Percentiles rank a stretch among this genome's conserved stretches.
phyloP scores from a whole-genome alignment of 164 flowering plant species.

The Liriodendron chinense region DNA sequence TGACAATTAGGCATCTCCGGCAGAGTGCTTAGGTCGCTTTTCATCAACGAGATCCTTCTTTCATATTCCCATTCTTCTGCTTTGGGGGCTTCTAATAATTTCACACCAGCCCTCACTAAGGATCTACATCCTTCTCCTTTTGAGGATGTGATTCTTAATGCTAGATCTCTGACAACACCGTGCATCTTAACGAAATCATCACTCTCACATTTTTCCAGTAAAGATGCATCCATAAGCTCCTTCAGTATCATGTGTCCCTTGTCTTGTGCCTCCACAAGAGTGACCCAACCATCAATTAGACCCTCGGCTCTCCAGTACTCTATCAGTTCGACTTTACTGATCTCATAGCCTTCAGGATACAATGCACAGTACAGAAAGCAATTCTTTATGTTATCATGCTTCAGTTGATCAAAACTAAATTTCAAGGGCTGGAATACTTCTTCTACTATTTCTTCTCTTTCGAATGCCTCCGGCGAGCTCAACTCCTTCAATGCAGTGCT shows the following conservation, averaged over 20 bases:
- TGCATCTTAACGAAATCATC: not conserved
- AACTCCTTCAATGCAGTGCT: not conserved
- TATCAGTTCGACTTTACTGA: not conserved
- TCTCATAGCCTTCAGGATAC: not conserved
- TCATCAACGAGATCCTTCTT: not conserved
- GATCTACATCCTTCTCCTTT: not conserved
- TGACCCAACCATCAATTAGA: not conserved
- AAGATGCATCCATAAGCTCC: not conserved
- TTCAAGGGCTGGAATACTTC: not conserved
- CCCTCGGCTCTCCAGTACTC: not conserved
- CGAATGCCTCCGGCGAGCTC: not conserved
- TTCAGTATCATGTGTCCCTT: not conserved
- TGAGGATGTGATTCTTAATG: not conserved
- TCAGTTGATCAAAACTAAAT: not conserved
- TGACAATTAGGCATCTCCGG: not conserved
- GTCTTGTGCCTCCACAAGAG: not conserved
- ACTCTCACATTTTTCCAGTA: not conserved
- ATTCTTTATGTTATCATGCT: not conserved
- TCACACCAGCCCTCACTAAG: not conserved
- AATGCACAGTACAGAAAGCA: slow-evolving; percentile 1
- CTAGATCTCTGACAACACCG: not conserved
- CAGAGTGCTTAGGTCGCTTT: not conserved
- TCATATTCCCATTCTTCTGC: not conserved
- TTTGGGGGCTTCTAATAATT: not conserved
- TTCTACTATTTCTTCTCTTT: not conserved